phyloP scores from a whole-genome alignment of 768 basidiomycete species.

The Lentinula edodes region DNA sequence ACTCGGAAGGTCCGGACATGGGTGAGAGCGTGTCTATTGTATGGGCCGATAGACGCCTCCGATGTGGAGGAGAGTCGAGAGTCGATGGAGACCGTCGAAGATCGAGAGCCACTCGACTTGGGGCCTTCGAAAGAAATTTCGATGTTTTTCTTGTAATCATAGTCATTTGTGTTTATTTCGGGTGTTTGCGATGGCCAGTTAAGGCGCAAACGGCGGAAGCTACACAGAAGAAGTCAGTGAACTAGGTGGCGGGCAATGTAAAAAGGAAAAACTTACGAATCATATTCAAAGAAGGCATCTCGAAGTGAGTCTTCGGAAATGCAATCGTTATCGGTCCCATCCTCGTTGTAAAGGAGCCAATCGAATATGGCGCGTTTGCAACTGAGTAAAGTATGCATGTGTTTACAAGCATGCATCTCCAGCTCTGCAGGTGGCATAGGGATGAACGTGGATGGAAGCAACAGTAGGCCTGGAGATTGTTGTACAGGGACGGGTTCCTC shows the following conservation, averaged over 20 bases:
- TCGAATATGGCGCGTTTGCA: conserved; percentile 54
- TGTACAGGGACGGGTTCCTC: conserved; percentile 14
- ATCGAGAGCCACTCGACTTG: conserved; percentile 10
- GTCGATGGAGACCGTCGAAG: conserved; percentile 4
- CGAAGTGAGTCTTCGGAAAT: conserved; percentile 31
- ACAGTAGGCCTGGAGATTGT: conserved; percentile 60
- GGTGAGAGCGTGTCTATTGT: conserved; percentile 20
- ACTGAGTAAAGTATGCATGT: conserved; percentile 58
- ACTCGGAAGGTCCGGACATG: conserved; percentile 50
- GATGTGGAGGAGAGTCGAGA: conserved; percentile 10
- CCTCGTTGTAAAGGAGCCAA: conserved; percentile 33
- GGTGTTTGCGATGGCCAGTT: conserved; percentile 56
- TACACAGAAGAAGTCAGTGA: conserved; percentile 20
- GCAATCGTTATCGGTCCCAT: conserved; percentile 29
- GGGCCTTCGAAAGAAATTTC: conserved; percentile 10
- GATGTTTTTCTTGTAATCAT: conserved; percentile 11
- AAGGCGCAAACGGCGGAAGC: conserved; percentile 63
- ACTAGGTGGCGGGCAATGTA: conserved; percentile 5
- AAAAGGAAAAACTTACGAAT: conserved; percentile 35
- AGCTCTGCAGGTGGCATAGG: conserved; percentile 53
- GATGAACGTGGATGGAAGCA: conserved; percentile 56
- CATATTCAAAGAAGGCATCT: conserved; percentile 50
- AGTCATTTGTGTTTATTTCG: conserved; percentile 20
- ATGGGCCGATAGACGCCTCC: conserved; percentile 17
- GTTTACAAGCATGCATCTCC: conserved; percentile 72